Evolutionary conservation across 1,284 basidiomycete species (phyloP).

Genomic region (Tilletia caries): DNA sequence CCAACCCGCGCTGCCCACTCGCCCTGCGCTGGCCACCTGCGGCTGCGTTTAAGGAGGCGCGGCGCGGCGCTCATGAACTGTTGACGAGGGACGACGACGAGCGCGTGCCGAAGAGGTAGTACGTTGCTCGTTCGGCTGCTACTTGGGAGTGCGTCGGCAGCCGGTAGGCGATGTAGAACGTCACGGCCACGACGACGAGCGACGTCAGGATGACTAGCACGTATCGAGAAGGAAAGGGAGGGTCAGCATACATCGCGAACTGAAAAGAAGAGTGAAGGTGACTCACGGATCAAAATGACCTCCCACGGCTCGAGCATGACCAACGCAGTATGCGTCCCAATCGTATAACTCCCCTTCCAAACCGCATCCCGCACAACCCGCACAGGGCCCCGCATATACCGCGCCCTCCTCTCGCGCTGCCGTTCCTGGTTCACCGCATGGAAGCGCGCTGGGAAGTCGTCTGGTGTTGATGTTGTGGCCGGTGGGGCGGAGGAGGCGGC

Average conservation of each 20-base stretch:
- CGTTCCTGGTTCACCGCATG: slow-evolving; percentile 1
- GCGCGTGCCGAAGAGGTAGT: slow-evolving; percentile 10
- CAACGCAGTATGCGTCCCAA: slow-evolving; percentile 4
- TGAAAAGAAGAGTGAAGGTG: neutral
- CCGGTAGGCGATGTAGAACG: slow-evolving; percentile 8
- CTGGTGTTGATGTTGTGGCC: neutral
- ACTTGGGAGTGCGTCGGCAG: slow-evolving; percentile 2
- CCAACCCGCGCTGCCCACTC: too few relatives aligned
- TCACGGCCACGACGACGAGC: slow-evolving; percentile 1
- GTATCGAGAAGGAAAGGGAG: neutral
- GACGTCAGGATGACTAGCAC: neutral
- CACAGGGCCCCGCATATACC: neutral
- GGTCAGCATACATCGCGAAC: neutral
- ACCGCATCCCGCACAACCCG: neutral
- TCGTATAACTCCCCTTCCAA: slow-evolving; percentile 5
- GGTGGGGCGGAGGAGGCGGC: neutral
- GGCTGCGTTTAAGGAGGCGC: neutral
- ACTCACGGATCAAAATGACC: neutral
- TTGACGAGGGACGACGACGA: neutral
- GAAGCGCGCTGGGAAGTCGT: slow-evolving; percentile 3
- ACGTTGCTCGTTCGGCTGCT: neutral
- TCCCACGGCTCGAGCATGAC: slow-evolving; percentile 10
- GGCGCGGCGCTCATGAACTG: too few relatives aligned
- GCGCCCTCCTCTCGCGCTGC: neutral
- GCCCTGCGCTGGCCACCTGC: too few relatives aligned